phyloP scores from a whole-genome alignment of 352 stramenopile species.

The Phytopythium boreale region DNA sequence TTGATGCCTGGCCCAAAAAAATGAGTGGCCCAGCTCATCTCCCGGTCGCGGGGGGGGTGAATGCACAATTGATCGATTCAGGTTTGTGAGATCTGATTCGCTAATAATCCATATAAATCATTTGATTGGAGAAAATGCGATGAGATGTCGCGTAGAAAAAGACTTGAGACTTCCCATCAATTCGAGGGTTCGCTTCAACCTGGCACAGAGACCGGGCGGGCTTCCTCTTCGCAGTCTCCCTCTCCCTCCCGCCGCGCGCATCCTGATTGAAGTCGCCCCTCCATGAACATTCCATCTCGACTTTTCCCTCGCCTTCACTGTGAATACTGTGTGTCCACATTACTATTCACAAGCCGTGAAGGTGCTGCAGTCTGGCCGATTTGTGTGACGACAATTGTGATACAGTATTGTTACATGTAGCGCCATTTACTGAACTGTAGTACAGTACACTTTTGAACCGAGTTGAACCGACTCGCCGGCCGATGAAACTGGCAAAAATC shows the following conservation, averaged over 20 bases:
- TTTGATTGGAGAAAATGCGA: constrained; percentile 9
- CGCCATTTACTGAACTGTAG: not conserved
- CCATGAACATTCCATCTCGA: not conserved
- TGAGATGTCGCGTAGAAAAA: constrained; percentile 13
- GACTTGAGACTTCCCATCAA: constrained; percentile 4
- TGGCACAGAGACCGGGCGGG: constrained; percentile 16
- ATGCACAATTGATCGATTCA: constrained; percentile 5
- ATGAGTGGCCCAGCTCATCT: constrained; percentile 8
- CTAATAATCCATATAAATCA: constrained; percentile 10
- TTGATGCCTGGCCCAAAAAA: constrained; percentile 6
- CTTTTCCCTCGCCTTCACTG: not conserved
- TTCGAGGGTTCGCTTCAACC: constrained; percentile 35
- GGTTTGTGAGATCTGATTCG: constrained; percentile 2
- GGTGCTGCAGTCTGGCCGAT: not conserved
- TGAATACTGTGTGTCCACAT: too few species aligned
- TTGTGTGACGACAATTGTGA: not conserved
- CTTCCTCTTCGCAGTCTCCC: constrained; percentile 1
- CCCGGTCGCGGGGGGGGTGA: constrained; percentile 2
- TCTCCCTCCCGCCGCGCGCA: constrained; percentile 5
- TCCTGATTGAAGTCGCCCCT: constrained; percentile 18
- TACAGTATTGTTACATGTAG: not conserved
- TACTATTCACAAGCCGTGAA: too few species aligned
- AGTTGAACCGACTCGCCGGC: not conserved
- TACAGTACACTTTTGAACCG: not conserved
- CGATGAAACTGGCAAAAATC: not conserved